These are phyloP conservation scores for Exophiala alcalophila DNA, from an alignment of 2,329 filamentous ascomycete genomes.

Conservation along the genomic window DNA sequence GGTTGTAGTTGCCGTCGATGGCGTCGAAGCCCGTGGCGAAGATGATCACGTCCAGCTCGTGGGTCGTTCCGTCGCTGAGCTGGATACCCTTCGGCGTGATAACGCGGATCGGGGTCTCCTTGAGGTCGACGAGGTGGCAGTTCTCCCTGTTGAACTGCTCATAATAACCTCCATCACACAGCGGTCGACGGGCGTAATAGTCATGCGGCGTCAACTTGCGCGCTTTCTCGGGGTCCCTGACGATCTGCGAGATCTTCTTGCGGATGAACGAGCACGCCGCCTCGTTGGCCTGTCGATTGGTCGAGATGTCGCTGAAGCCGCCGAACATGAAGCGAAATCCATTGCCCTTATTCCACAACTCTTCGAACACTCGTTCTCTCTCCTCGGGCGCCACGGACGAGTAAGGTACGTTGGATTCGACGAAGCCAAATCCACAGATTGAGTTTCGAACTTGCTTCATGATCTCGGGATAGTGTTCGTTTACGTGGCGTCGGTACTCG, in stretches of 20 bases:
- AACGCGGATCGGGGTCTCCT: conserved; percentile 40
- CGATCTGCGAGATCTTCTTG: conserved; percentile 50
- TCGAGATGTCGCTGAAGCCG: conserved; percentile 51
- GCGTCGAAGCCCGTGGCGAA: conserved; percentile 32
- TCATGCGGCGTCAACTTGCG: conserved; percentile 14
- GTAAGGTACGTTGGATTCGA: conserved; percentile 41
- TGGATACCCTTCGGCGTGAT: conserved; percentile 42
- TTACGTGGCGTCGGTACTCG: conserved; percentile 29
- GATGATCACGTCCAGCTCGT: conserved; percentile 42
- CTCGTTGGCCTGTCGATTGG: conserved; percentile 47
- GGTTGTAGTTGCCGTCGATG: conserved; percentile 37
- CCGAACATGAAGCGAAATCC: conserved; percentile 55
- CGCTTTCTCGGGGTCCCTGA: conserved; percentile 48
- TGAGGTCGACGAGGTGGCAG: conserved; percentile 47
- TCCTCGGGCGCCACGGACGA: conserved; percentile 7
- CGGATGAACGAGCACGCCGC: conserved; percentile 56
- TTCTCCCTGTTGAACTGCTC: conserved; percentile 48
- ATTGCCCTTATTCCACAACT: conserved; percentile 47
- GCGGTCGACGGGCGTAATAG: conserved; percentile 15
- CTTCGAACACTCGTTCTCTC: conserved; percentile 48
- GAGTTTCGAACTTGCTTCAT: conserved; percentile 38
- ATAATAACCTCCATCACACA: conserved; percentile 34
- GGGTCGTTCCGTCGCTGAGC: conserved; percentile 37
- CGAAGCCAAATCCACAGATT: conserved; percentile 60
- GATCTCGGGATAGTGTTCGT: conserved; percentile 37